Percentiles rank a stretch among this genome's conserved stretches.
These are phyloP conservation scores for Pulveroboletus sp. DNA, from an alignment of 768 basidiomycete genomes.

Conservation along the genomic window DNA sequence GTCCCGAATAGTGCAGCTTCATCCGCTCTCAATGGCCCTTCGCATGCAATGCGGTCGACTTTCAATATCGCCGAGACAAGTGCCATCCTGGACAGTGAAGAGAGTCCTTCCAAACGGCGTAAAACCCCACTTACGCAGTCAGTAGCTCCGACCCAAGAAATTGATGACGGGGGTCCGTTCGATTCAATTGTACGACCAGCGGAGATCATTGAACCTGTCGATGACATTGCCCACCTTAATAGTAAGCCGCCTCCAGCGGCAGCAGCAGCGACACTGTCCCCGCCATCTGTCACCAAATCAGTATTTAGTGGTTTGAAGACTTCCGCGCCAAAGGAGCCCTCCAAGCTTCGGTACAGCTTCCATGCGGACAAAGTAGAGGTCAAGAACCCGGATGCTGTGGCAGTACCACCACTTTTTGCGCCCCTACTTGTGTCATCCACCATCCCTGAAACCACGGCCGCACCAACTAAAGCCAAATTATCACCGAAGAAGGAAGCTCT, in stretches of 20 bases:
- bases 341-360: conserved; percentile 73
- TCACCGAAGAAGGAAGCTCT: conserved; percentile 26
- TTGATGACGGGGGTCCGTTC: conserved; percentile 30
- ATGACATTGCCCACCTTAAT: conserved; percentile 19
- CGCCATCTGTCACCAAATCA: conserved; percentile 21
- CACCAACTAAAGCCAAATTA: conserved; percentile 22
- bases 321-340: conserved; percentile 70
- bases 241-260: conserved; percentile 9
- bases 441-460: background rate
- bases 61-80: conserved; percentile 33
- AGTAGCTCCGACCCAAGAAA: conserved; percentile 25
- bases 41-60: conserved; percentile 1
- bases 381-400: conserved; percentile 11
- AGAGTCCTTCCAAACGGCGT: conserved; percentile 44
- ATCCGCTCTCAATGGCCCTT: conserved; percentile 16
- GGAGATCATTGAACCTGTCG: conserved; percentile 40
- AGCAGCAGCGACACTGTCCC: conserved; percentile 12
- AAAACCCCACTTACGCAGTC: conserved; percentile 35
- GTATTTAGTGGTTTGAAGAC: conserved; percentile 38
- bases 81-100: conserved; percentile 37
- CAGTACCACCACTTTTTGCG: conserved; percentile 13
- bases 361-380: conserved; percentile 50
- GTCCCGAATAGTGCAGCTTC: conserved; percentile 7
- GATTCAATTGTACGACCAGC: conserved; percentile 28
- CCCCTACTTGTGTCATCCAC: conserved; percentile 26